Percentiles rank a stretch among this genome's conserved stretches.
phyloP scores from a whole-genome alignment of 23 red algal species.

The Chondrus crispus region DNA sequence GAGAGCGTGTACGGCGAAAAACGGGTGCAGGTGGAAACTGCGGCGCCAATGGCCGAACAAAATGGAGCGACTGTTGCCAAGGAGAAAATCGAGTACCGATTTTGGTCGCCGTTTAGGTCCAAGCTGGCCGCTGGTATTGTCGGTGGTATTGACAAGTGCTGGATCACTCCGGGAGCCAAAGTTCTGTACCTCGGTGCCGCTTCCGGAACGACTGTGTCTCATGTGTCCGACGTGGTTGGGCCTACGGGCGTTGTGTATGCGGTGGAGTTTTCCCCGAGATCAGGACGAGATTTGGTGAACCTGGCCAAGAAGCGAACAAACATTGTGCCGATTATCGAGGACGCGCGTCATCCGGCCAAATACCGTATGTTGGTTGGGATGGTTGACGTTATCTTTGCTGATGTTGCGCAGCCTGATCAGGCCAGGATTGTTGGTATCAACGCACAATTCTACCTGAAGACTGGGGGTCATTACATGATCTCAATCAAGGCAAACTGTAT shows the following conservation, averaged over 20 bases:
- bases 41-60: constrained; percentile 7
- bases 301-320: constrained; percentile 96
- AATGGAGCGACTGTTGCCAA: constrained; percentile 47
- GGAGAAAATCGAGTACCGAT: constrained; percentile 98
- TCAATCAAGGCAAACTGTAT: constrained; percentile 99
- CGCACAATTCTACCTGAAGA: constrained; percentile 90
- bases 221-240: constrained; percentile 95
- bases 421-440: constrained; percentile 95
- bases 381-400: constrained; percentile 98
- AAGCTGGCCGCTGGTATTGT: constrained; percentile 97
- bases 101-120: constrained; percentile 99
- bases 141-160: constrained; percentile 89
- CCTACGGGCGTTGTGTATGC: constrained; percentile 96
- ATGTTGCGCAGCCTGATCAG: constrained; percentile 99
- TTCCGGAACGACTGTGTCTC: constrained; percentile 93
- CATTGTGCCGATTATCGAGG: constrained; percentile 98
- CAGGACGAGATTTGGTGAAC: constrained; percentile 91
- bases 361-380: constrained; percentile 98
- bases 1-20: constrained; percentile 99
- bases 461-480: constrained; percentile 94
- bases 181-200: constrained; percentile 97
- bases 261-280: constrained; percentile 97
- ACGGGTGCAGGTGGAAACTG: constrained; percentile 79
- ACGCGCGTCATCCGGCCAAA: constrained; percentile 90
- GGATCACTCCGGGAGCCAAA: constrained; percentile 84